Percentiles rank a stretch among this genome's conserved stretches.
These are phyloP conservation scores for Parmelia sp. DNA, from an alignment of 495 filamentous ascomycete genomes.

Conservation along the genomic window DNA sequence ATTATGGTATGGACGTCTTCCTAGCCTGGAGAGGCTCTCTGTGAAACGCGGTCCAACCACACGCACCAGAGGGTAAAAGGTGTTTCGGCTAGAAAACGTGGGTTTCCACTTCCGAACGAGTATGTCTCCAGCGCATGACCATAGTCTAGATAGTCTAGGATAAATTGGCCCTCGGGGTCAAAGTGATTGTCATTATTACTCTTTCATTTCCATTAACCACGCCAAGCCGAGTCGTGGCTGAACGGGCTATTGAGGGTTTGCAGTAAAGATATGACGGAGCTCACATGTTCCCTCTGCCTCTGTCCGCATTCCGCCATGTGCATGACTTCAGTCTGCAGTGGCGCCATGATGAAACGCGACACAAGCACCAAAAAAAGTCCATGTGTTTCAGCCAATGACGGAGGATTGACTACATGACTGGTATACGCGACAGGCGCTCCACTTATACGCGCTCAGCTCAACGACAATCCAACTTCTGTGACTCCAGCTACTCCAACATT, in stretches of 20 bases:
- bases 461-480: not conserved
- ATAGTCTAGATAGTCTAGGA: not conserved
- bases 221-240: not conserved
- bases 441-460: conserved; percentile 1
- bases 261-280: not conserved
- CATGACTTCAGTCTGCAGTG: not conserved
- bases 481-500: not conserved
- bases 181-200: not conserved
- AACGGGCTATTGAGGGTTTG: not conserved
- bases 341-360: conserved; percentile 4
- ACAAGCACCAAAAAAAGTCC: not conserved
- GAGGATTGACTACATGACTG: not conserved
- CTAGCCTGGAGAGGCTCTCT: not conserved
- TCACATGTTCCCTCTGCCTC: not conserved
- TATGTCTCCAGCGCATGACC: not conserved
- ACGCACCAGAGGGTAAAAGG: not conserved
- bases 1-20: not conserved
- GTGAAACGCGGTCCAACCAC: conserved; percentile 6
- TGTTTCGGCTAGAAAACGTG: not conserved
- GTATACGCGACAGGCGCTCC: not conserved
- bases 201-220: not conserved
- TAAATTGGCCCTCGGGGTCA: too few relatives aligned
- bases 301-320: not conserved
- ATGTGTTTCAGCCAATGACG: not conserved
- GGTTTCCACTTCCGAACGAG: not conserved